Evolutionary conservation across 2,329 filamentous ascomycete species (phyloP), one percentile per base, ranked within the genome.

Genomic region (Sclerotinia glacialis): DNA sequence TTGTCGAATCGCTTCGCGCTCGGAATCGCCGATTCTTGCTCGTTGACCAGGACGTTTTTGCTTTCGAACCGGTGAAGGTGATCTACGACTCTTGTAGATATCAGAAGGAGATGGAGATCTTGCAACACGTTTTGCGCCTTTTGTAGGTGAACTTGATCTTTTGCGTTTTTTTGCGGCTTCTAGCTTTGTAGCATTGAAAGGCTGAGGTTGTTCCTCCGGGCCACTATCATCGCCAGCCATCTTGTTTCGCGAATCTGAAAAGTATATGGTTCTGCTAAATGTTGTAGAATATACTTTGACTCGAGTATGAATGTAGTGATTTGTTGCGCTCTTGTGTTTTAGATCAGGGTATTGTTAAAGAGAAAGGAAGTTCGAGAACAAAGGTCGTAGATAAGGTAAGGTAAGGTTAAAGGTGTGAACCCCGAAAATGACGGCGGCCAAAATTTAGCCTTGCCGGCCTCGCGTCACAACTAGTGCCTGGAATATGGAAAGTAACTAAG

Each of bases 41-140:
- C 86, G 83, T 67, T 85, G 83, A 5, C 87, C 87, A 1, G 89
- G 89, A 6, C 88, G 85, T 77, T 92, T 92, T 76, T 87, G 89
- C 61, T 89, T 86, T 12, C 86, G 85, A 78, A 69, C 68, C 21
- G 74, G 74, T 14, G 74, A 74, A 61, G 70, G 64, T 42, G 73
- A 74, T 60, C 72, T 67, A 59, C 68, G 69, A 18, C 69, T 71
- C 50, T 70, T 72, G 26, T 67, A 64, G 21, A 70, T 54, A 26
- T 69, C 68, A 14, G 72, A 72, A 62, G 74, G 72, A 40, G 74
- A 75, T 44, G 68, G 52, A 2, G 72, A 73, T 67, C 71, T 72
- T 66, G 70, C 69, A 26, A 70, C 12, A n/a, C 72, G 73, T 66
- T 72, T 75, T 28, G 72, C 68, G 40, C 68, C 71, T 60, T 67